Evolutionary conservation across 2,329 filamentous ascomycete genomes (phyloP), one percentile per base, ranked within the genome.

Genomic region (Penicillium sclerotiorum): DNA sequence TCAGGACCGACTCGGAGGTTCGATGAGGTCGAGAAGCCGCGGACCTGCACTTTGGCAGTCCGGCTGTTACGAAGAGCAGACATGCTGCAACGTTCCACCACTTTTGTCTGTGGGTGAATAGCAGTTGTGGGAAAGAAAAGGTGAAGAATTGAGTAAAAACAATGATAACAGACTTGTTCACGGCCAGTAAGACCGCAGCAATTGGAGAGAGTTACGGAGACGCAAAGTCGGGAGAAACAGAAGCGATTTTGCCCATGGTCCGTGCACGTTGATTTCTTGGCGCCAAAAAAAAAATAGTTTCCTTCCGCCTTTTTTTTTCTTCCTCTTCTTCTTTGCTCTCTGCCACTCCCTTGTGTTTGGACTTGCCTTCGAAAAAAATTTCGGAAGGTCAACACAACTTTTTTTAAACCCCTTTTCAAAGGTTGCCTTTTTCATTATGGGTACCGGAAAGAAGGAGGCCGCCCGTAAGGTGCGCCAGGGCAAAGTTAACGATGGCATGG

Each of bases 371-470:
- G 60, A 65, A 56, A 60, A 28, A 57, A 59, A 59, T 60, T 53
- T 68, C 53, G 40, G 45, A 36, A 56, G 52, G 58, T 47, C 27
- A 52, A 46, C 60, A 55, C 56, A 61, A 55, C 36, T 45, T 55
- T 54, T 55, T 50, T 46, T 52, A 49, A 35, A 37, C 25, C 51
- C 43, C 54, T 47, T 49, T 51, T 55, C 50, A 59, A 50, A 47
- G 57, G 48, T 40, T 15, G 33, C 32, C 45, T n/a, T 50, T 45
- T 52, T 60, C 68, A 77, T 53, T 35, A 96, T 96, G 91, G 91
- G 91, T 75, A 88, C 86, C 64, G 87, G 84, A 65, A 97, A 97
- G 81, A 96, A 96, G 75, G 93, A 97, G 76, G 85, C 85, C 58
- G 82, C 78, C 71, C 86, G 93, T 76, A 88, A 88, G 71, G 82